Base-by-base conservation (phyloP, 768 basidiomycete species). In the Mycena albidolilacea region DNA sequence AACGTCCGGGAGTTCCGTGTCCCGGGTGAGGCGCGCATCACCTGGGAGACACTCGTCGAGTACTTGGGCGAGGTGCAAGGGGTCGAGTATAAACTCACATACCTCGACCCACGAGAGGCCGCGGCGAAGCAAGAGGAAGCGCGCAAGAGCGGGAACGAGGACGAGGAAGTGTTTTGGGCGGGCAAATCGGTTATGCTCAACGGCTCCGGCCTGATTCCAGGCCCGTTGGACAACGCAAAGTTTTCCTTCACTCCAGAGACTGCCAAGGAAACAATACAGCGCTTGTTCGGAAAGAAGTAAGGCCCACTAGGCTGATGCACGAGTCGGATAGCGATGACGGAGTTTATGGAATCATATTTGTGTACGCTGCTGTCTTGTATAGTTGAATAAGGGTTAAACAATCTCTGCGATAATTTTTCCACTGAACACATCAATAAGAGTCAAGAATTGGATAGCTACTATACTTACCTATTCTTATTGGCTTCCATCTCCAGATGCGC, bases 401-500 rank as follows among this genome's bases (percentile, higher is more conserved):
- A 86, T 77, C 70, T 86, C 85, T 11, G 82, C 82, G 54, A 87
- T 78, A 44, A 88, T 86, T 79, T 88, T 87, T 46, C 86, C 87
- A 70, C 87, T 87, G 75, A 30, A 66, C 57, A 67, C n/a, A 65
- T 76, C 50, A 72, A 60, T 30, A 41, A 50, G 37, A 39, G 58
- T 55, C 38, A 65, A 46, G 64, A 64, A 52, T 15, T 66, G 54
- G 43, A 41, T 46, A 35, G 9, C 30, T 41, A 66, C 8, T 43
- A 66, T 43, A 78, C 83, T 73, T 62, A 84, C 87, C 82, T 85
- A 69, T 87, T 88, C 52, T 82, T 82, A 78, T 96, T 93, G 65
- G 84, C 90, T 79, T 93, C 91, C 92, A 98, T 96, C 81, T 94
- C 94, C 71, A 86, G 85, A 73, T 96, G 95, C 5, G 95, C 96